phyloP scores from a whole-genome alignment of 2,329 filamentous ascomycete genomes.

The Pyricularia sp. region DNA sequence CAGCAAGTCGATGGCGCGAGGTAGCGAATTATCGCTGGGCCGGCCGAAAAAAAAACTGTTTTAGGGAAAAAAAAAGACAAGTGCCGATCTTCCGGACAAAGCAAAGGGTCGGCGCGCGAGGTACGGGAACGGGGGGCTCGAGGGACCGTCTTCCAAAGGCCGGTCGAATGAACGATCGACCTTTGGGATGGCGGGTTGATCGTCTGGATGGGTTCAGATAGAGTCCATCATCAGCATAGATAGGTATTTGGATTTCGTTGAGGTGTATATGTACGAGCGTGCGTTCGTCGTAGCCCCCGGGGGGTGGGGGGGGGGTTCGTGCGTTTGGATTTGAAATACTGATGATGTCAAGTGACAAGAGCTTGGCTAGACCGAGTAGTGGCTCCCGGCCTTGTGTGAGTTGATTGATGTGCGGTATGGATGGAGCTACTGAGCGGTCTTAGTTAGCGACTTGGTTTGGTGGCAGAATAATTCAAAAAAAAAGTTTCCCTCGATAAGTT shows the following conservation, averaged over 20 bases:
- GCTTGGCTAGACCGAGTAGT: too few relatives aligned
- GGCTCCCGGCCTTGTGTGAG: background rate
- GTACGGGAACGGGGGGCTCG: background rate
- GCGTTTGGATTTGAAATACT: background rate
- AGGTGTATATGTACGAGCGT: background rate
- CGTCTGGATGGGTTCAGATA: background rate
- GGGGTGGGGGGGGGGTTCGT: background rate
- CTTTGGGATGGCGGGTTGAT: background rate
- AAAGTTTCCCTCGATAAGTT: too few relatives aligned
- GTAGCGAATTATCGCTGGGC: background rate
- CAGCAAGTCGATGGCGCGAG: background rate
- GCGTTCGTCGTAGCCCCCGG: too few relatives aligned
- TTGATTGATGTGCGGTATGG: background rate
- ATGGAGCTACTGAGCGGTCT: background rate
- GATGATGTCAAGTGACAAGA: background rate
- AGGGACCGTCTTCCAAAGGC: background rate
- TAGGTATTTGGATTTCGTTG: background rate
- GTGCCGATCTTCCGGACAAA: background rate
- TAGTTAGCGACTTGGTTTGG: background rate
- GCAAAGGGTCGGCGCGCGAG: background rate
- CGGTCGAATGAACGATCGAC: background rate
- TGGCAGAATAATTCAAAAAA: background rate
- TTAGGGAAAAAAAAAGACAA: background rate
- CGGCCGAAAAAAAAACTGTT: background rate
- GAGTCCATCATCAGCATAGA: background rate